Conservation (phyloP, 2,329 filamentous ascomycete genomes). For the Cercospora sp. region DNA sequence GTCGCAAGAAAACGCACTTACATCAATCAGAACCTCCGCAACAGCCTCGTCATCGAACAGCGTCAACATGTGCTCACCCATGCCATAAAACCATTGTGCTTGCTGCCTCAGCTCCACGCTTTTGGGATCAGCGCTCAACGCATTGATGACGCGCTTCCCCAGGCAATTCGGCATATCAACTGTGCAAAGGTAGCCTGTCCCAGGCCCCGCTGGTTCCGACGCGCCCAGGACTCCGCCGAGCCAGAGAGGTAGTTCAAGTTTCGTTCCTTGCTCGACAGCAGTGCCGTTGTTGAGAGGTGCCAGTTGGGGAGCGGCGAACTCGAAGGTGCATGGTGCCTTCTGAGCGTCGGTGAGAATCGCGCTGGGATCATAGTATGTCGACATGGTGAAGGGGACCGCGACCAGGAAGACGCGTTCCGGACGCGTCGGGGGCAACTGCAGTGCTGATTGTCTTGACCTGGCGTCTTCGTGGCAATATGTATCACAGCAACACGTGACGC, state of each 20-base stretch:
- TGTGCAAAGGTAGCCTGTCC: constrained; percentile 63
- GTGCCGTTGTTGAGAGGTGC: constrained; percentile 77
- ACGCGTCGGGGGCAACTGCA: constrained; percentile 1
- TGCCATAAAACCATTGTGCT: constrained; percentile 82
- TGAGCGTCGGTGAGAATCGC: constrained; percentile 83
- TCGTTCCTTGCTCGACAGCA: constrained; percentile 75
- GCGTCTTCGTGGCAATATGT: background rate
- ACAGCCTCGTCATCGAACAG: constrained; percentile 87
- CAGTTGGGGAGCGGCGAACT: constrained; percentile 81
- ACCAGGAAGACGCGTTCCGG: constrained; percentile 2
- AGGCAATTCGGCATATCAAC: constrained; percentile 80
- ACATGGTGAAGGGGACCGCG: constrained; percentile 38
- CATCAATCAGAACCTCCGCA: constrained; percentile 57
- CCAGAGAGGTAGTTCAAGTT: constrained; percentile 85
- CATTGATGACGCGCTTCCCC: constrained; percentile 77
- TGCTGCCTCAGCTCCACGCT: constrained; percentile 81
- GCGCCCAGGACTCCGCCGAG: constrained; percentile 90
- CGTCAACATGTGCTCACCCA: constrained; percentile 83
- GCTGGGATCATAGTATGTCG: constrained; percentile 79
- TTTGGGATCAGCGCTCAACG: constrained; percentile 84
- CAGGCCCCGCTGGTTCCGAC: constrained; percentile 43
- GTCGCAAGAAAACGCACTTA: constrained; percentile 27
- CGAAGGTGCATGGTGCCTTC: constrained; percentile 96
- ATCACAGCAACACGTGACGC: constrained; percentile 12
- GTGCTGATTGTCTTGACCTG: background rate